Conservation (phyloP, 2,329 filamentous ascomycete genomes). For the Nothopassalora personata region DNA sequence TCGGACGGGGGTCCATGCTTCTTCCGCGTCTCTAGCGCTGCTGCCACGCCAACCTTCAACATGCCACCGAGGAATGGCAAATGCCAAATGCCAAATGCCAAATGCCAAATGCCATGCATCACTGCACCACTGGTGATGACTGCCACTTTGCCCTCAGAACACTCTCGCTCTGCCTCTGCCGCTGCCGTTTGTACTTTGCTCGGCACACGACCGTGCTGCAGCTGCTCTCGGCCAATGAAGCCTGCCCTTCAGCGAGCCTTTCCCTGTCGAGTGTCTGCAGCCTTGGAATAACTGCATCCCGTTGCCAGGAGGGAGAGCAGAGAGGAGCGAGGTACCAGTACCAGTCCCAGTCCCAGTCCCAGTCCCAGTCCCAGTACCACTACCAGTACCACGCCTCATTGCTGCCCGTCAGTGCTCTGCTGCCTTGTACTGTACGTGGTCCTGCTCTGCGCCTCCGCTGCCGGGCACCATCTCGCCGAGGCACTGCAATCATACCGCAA, state of each 20-base stretch:
- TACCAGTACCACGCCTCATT: background rate
- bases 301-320: slow-evolving; percentile 18
- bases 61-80: slow-evolving; percentile 12
- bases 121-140: no score
- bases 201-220: slow-evolving; percentile 17
- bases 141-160: background rate
- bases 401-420: background rate
- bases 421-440: background rate
- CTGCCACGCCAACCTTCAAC: slow-evolving; percentile 14
- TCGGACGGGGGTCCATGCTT: slow-evolving; percentile 1
- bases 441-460: background rate
- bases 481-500: background rate
- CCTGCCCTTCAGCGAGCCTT: slow-evolving; percentile 17
- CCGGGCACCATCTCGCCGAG: background rate
- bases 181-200: slow-evolving; percentile 20
- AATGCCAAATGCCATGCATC: no score
- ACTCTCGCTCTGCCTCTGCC: background rate
- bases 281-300: slow-evolving; percentile 13
- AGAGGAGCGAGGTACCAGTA: background rate
- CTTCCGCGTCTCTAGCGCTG: background rate
- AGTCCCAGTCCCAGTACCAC: background rate
- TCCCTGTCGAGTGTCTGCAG: slow-evolving; percentile 23
- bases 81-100: no score
- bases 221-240: slow-evolving; percentile 20
- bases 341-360: no score